A percentile compares a stretch with the other conserved stretches of the same genome.
These are phyloP conservation scores for Boletus bicolor DNA, from an alignment of 768 basidiomycete genomes.

Conservation along the genomic window DNA sequence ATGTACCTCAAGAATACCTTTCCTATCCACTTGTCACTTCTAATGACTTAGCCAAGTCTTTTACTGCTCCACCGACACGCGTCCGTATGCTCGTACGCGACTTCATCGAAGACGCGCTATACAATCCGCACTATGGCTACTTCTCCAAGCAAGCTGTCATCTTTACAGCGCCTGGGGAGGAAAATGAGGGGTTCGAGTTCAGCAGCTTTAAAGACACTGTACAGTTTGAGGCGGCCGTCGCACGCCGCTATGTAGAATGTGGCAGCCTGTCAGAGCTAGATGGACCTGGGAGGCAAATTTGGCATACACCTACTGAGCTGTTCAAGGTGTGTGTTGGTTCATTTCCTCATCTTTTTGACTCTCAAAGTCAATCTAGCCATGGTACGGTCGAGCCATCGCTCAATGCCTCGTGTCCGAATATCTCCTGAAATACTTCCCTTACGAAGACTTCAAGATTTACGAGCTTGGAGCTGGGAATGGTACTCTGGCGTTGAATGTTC, in stretches of 20 bases:
- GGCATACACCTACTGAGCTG: slow-evolving; percentile 98
- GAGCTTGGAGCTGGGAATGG: slow-evolving; percentile 99
- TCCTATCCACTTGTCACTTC: slow-evolving; percentile 64
- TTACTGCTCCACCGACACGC: slow-evolving; percentile 59
- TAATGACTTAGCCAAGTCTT: slow-evolving; percentile 54
- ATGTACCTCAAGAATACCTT: slow-evolving; percentile 43
- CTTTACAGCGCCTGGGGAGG: slow-evolving; percentile 57
- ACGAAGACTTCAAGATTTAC: slow-evolving; percentile 93
- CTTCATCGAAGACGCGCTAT: slow-evolving; percentile 94
- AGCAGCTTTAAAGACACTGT: slow-evolving; percentile 56
- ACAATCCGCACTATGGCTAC: slow-evolving; percentile 97
- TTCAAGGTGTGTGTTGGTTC: slow-evolving; percentile 67
- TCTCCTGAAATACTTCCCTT: slow-evolving; percentile 91
- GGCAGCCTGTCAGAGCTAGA: slow-evolving; percentile 53
- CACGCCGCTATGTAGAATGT: slow-evolving; percentile 68
- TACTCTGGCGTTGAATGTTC: slow-evolving; percentile 85
- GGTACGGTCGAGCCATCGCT: slow-evolving; percentile 89
- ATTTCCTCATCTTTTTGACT: neutral
- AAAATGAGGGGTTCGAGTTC: slow-evolving; percentile 63
- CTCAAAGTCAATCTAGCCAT: slow-evolving; percentile 57
- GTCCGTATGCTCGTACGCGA: slow-evolving; percentile 96
- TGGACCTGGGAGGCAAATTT: slow-evolving; percentile 84
- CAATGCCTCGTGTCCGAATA: slow-evolving; percentile 89
- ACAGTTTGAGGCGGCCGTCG: slow-evolving; percentile 83
- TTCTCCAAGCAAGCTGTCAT: slow-evolving; percentile 93